Evolutionary conservation across 352 stramenopile species (phyloP), one percentile per base, ranked within the genome.

Genomic region (Phytophthora aleatoria): DNA sequence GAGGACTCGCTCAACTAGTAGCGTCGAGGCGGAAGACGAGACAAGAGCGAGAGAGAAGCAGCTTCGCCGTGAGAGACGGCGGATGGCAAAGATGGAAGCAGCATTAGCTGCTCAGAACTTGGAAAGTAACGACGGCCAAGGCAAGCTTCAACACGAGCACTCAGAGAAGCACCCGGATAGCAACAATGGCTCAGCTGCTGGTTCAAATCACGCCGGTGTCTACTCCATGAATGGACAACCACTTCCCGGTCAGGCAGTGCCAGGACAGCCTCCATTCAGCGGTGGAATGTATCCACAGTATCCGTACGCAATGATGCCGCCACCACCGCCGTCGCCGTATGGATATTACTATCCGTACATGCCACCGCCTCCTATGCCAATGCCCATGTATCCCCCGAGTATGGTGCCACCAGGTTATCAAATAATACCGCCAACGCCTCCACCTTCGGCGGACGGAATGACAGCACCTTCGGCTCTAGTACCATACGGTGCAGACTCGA

Each of bases 311-410:
- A 75, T 76, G 57, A 71, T 69, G 56, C 51, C 65, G 9, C 71
- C 71, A 5, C 68, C 65, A 0, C 57, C 64, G 20, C 62, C 50
- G 8, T 56, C 64, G 26, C 61, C 73, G 35, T 81, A 78, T 41
- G 69, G 73, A 47, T 81, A 73, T 50, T 79, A 77, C 57, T 77
- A 81, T 49, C 61, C 69, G 8, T 77, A 77, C 39, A 72, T 81
- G 55, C 73, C 62, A 16, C 63, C 67, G 1, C 69, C 62, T 15
- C 49, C 65, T 5, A 60, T 74, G 55, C 50, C 65, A 33, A 63
- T 76, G 44, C 51, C 63, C 12, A 61, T 76, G 36, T 79, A 82
- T 57, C 53, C 74, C 35, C 55, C 66, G 4, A 45, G 43, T 50
- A 70, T 73, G 38, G 31, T 63, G n/a, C 68, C 63, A 10, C 39